phyloP scores from a whole-genome alignment of 2,329 filamentous ascomycete genomes.

The Thelonectria rubi region DNA sequence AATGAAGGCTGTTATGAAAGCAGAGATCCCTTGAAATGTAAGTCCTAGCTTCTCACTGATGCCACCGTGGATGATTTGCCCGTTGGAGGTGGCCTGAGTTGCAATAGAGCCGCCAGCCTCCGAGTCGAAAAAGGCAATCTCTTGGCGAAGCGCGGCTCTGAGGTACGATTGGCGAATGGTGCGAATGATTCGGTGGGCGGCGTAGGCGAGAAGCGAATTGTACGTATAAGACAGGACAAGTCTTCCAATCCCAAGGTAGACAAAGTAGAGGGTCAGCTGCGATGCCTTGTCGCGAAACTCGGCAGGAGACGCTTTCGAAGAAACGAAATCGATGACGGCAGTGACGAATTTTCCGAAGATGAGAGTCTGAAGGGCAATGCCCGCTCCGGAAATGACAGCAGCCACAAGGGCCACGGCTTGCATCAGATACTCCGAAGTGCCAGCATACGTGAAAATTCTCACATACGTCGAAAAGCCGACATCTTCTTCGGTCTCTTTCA shows the following conservation, averaged over 20 bases:
- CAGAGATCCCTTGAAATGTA: slow-evolving; percentile 50
- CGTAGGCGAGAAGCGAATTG: slow-evolving; percentile 56
- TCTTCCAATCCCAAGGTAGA: no score
- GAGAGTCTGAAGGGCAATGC: not conserved
- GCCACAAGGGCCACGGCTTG: not conserved
- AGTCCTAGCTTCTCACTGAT: slow-evolving; percentile 53
- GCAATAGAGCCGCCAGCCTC: slow-evolving; percentile 53
- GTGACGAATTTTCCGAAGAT: not conserved
- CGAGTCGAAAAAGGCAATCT: slow-evolving; percentile 60
- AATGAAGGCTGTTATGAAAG: slow-evolving; percentile 52
- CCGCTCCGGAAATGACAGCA: not conserved
- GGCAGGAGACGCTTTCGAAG: not conserved
- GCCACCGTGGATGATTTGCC: slow-evolving; percentile 53
- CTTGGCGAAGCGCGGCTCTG: slow-evolving; percentile 58
- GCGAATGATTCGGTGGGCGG: slow-evolving; percentile 60
- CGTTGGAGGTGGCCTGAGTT: slow-evolving; percentile 51
- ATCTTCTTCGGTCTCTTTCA: no score
- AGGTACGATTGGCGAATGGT: slow-evolving; percentile 60
- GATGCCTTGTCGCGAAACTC: no score
- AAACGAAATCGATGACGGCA: not conserved
- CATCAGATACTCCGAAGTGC: not conserved
- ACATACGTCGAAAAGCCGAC: no score
- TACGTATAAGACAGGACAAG: slow-evolving; percentile 52
- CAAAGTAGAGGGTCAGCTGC: no score
- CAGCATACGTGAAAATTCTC: no score